Evolutionary conservation across 768 basidiomycete species (phyloP), one percentile per base, ranked within the genome.

Genomic region (Collybia sordida): DNA sequence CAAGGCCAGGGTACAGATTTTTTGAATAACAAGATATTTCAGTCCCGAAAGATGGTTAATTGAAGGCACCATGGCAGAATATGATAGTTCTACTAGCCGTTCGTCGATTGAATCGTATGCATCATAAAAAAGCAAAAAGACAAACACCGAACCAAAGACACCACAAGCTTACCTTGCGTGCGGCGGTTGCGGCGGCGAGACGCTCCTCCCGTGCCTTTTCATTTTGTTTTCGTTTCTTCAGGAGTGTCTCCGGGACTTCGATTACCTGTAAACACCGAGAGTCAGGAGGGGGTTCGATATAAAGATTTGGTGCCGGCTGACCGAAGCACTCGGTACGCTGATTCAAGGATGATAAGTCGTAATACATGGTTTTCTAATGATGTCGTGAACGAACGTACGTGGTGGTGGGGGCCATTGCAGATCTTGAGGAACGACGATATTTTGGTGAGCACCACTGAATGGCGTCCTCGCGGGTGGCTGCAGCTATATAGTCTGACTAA

Each of bases 211-310:
- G 82, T 56, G 88, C 89, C 80, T 95, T 95, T 80, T 96, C 93
- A 66, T 86, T 95, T 77, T 93, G 90, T 79, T 95, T 94, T 77
- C 95, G 87, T 81, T 96, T 98, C 85, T 97, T 98, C 79, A 98
- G 92, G 79, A 98, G 86, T 67, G 95, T 98, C 87, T 97, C 95
- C 71, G 95, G 95, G 76, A 96, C 95, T 84, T 95, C 90, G 70
- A 97, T 86, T 66, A 86, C 83, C 90, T 93, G 62, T 54, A 53
- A 45, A 47, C 48, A 15, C 14, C 41, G 50, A 57, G 45, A 37
- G 48, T 66, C 44, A 69, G 61, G 59, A 58, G 58, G 41, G 56
- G 36, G 37, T 48, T 17, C 19, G 51, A 55, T 36, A 44, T 37
- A 52, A 42, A 39, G 38, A 24, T 2, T 9, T 23, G 25, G 14